Percentiles rank a stretch among this genome's conserved stretches.
Conservation (phyloP, 1,139 yeast species). For the Maudiozyma humilis region DNA sequence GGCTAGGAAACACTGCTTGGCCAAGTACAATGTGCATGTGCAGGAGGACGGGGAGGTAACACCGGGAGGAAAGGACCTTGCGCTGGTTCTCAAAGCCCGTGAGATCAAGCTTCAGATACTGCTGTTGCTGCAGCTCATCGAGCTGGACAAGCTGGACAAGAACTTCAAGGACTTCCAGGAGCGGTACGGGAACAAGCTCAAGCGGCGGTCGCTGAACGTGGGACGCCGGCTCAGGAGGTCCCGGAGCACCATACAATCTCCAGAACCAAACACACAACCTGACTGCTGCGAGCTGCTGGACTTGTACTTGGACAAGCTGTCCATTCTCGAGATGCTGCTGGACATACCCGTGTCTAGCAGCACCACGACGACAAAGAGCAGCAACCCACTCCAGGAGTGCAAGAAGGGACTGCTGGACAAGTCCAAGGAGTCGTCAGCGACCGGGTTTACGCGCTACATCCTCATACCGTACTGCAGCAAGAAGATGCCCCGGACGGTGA, state of each 20-base stretch:
- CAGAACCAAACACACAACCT: neutral
- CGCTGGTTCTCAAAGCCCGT: conserved; percentile 41
- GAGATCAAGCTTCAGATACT: conserved; percentile 64
- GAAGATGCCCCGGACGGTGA: conserved; percentile 41
- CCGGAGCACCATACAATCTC: conserved; percentile 15
- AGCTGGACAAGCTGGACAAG: conserved; percentile 26
- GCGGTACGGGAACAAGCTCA: conserved; percentile 20
- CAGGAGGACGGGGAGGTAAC: neutral
- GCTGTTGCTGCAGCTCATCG: conserved; percentile 42
- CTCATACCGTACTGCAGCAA: conserved; percentile 48
- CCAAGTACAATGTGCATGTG: conserved; percentile 8
- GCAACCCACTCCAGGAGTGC: conserved; percentile 14
- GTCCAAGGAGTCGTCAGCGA: conserved; percentile 32
- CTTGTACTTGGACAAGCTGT: conserved; percentile 44
- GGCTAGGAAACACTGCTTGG: conserved; percentile 10
- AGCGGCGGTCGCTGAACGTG: conserved; percentile 36
- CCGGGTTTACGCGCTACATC: conserved; percentile 48
- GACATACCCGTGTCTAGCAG: conserved; percentile 32
- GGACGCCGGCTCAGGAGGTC: conserved; percentile 19
- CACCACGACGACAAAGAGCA: conserved; percentile 4
- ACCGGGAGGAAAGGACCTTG: conserved; percentile 10
- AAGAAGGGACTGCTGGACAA: conserved; percentile 21
- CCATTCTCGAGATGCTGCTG: conserved; percentile 47
- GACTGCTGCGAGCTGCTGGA: conserved; percentile 34
- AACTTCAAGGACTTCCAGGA: conserved; percentile 27